Percentiles rank a stretch among this genome's conserved stretches.
phyloP scores from a whole-genome alignment of 1,139 yeast species.

The Suhomyces wounanorum region DNA sequence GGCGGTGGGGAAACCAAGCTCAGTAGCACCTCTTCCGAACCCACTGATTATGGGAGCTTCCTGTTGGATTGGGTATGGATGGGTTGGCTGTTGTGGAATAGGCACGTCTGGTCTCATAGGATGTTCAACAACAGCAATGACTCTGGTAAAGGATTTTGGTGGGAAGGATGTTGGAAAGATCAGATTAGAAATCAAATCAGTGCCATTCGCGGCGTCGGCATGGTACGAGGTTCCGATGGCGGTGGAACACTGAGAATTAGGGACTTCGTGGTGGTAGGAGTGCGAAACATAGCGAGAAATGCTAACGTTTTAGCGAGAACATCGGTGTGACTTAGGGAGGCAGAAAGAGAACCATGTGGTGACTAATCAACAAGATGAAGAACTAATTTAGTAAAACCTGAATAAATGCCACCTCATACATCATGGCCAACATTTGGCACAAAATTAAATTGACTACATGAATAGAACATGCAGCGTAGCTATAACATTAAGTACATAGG shows the following conservation, averaged over 20 bases:
- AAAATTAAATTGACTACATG: neutral
- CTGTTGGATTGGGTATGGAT: constrained; percentile 69
- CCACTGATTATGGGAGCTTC: constrained; percentile 72
- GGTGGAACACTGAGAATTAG: neutral
- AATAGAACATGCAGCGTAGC: neutral
- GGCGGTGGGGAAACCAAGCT: constrained; percentile 94
- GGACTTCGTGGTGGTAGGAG: neutral
- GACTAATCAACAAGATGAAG: neutral
- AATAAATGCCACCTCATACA: neutral
- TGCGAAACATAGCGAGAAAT: neutral
- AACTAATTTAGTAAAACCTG: neutral
- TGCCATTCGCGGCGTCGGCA: neutral
- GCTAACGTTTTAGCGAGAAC: neutral
- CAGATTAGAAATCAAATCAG: neutral
- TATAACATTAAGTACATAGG: neutral
- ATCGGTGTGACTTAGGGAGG: neutral
- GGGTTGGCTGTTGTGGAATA: constrained; percentile 48
- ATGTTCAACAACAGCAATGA: neutral
- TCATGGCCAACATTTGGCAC: neutral
- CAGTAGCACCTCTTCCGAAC: constrained; percentile 93
- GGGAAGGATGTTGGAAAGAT: neutral
- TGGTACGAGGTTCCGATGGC: neutral
- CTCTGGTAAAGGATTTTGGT: neutral
- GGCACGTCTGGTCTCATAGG: constrained; percentile 28
- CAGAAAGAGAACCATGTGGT: neutral